Evolutionary conservation across 2,329 filamentous ascomycete genomes (phyloP), one percentile per base, ranked within the genome.

Genomic region (Juglanconis juglandina): DNA sequence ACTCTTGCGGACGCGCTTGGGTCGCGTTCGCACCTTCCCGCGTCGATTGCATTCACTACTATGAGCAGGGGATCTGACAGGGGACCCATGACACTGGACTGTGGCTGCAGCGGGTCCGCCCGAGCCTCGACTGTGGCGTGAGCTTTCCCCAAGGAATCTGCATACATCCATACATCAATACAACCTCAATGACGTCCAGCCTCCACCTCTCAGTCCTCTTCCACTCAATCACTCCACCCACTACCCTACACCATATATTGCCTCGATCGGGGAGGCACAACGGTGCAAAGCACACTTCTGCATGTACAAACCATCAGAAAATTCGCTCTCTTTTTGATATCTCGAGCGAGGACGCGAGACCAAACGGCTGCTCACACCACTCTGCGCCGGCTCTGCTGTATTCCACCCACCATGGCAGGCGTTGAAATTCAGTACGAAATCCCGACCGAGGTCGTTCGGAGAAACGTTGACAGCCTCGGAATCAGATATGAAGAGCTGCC

Each of bases 401-500:
- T n/a, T 17, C 9, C 49, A 44, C 8, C 9, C 47, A 33, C 32
- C 24, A 49, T 34, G 30, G 11, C 11, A 8, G 1, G 34, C 5
- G 33, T 37, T 52, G 41, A 34, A 47, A 11, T 8, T 24, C 53
- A 46, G n/a, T 2, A 11, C 24, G 14, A 46, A 56, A 34, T 56
- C 33, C 42, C 42, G 6, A 37, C 30, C 2, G 53, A 56, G 33
- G 32, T 39, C 6, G 62, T 56, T 10, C 57, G 56, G n/a, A 52
- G 46, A 8, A 60, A 60, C 30, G 51, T 56, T 11, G 62, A 64
- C 39, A 51, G 44, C 13, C 60, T 64, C 14, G 60, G 60, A 9
- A 62, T 64, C 50, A 59, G 53, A n/a, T 64, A 60, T 42, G 56
- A 58, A 24, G 49, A 47, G 33, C 47, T 64, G 32, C 60, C 62